Conservation (phyloP, 2,329 filamentous ascomycete genomes). For the Alternaria viburni region DNA sequence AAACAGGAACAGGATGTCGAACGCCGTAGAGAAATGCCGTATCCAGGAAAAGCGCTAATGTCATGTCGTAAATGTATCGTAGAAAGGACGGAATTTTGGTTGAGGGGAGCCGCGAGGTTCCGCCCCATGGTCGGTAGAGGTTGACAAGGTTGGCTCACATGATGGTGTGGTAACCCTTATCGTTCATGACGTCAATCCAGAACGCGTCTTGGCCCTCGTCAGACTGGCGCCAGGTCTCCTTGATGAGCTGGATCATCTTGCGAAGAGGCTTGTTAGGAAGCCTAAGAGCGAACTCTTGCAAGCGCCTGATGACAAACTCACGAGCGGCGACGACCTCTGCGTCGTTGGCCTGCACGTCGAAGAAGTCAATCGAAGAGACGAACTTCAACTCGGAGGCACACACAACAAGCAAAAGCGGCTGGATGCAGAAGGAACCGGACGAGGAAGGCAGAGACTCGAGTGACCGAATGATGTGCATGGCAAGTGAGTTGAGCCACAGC, state of each 20-base stretch:
- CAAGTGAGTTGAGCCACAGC: constrained; percentile 58
- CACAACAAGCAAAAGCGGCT: constrained; percentile 60
- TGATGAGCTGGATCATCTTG: constrained; percentile 58
- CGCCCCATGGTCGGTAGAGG: background rate
- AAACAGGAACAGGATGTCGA: constrained; percentile 9
- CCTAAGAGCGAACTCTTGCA: constrained; percentile 54
- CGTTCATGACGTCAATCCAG: constrained; percentile 64
- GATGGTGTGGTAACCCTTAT: constrained; percentile 63
- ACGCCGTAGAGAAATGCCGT: constrained; percentile 7
- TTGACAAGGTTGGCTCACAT: constrained; percentile 51
- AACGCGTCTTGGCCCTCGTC: constrained; percentile 59
- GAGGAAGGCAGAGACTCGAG: constrained; percentile 59
- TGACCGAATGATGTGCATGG: constrained; percentile 57
- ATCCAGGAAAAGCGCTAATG: constrained; percentile 4
- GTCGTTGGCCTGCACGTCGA: constrained; percentile 52
- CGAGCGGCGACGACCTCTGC: constrained; percentile 53
- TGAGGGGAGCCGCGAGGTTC: constrained; percentile 3
- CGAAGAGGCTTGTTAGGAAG: constrained; percentile 60
- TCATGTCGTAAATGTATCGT: constrained; percentile 4
- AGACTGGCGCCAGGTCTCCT: constrained; percentile 60
- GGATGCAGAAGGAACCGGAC: constrained; percentile 61
- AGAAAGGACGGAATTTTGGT: background rate
- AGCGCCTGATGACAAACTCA: constrained; percentile 57
- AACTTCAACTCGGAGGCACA: constrained; percentile 59
- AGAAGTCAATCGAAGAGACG: constrained; percentile 47